phyloP scores from a whole-genome alignment of 129 eudicot species.

The Arctium minus region DNA sequence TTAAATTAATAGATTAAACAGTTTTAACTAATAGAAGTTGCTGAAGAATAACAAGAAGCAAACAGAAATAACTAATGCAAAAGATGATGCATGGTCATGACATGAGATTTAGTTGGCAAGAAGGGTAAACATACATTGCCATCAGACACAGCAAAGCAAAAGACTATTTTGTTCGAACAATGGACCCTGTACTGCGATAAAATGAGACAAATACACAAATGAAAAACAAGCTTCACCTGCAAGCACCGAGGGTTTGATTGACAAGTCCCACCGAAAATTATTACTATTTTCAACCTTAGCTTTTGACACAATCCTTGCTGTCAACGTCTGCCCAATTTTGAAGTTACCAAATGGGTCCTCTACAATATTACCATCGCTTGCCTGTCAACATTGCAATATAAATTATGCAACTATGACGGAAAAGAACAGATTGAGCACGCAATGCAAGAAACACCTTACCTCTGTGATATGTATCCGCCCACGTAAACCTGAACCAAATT shows the following conservation, averaged over 20 bases:
- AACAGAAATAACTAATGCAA: not conserved
- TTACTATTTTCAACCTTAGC: conserved; percentile 40
- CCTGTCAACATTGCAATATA: conserved; percentile 37
- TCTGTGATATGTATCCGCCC: conserved; percentile 92
- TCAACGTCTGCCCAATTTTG: conserved; percentile 72
- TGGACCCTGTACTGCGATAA: not conserved
- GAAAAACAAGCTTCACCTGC: conserved; percentile 46
- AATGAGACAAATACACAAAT: not conserved
- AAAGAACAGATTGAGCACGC: not conserved
- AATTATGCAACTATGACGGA: not conserved
- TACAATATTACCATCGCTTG: conserved; percentile 44
- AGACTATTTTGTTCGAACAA: not conserved
- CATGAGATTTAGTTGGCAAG: not conserved
- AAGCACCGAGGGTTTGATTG: conserved; percentile 67
- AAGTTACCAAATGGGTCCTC: conserved; percentile 57
- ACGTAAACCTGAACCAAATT: conserved; percentile 74
- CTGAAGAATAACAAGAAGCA: not conserved
- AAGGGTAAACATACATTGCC: not conserved
- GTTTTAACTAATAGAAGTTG: not conserved
- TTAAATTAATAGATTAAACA: not conserved
- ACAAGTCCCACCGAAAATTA: conserved; percentile 64
- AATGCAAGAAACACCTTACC: conserved; percentile 31
- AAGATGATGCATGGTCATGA: not conserved
- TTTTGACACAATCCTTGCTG: conserved; percentile 72
- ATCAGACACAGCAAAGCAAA: not conserved